These are phyloP conservation scores for Coniella vitis DNA, from an alignment of 2,329 filamentous ascomycete genomes.

Conservation along the genomic window DNA sequence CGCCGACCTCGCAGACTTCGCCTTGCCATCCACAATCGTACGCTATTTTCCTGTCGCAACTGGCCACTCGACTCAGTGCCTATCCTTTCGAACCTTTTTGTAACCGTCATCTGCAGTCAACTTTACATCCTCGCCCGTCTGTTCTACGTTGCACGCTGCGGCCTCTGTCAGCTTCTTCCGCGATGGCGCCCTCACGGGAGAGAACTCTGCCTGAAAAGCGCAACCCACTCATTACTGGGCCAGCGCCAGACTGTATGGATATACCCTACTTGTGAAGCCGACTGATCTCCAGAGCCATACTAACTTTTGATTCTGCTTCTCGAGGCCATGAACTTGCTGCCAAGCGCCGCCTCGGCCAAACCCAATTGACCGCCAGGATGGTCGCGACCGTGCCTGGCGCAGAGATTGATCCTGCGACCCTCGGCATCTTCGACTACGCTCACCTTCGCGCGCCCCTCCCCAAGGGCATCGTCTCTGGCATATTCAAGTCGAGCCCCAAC, in stretches of 20 bases:
- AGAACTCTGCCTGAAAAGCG: slow-evolving; percentile 35
- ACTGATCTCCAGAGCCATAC: slow-evolving; percentile 1
- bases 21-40: slow-evolving; percentile 1
- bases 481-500: slow-evolving; percentile 83
- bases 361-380: slow-evolving; percentile 78
- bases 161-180: neutral
- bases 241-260: slow-evolving; percentile 43
- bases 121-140: too few species aligned
- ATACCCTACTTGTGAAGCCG: neutral
- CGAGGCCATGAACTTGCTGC: slow-evolving; percentile 68
- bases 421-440: slow-evolving; percentile 90
- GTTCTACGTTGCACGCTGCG: neutral
- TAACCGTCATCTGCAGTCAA: neutral
- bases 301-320: slow-evolving; percentile 7
- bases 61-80: too few species aligned
- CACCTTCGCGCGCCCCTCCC: slow-evolving; percentile 89
- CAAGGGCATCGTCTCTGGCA: slow-evolving; percentile 84
- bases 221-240: slow-evolving; percentile 48
- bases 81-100: too few species aligned
- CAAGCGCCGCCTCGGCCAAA: slow-evolving; percentile 86
- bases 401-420: slow-evolving; percentile 64
- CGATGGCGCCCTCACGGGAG: slow-evolving; percentile 18
- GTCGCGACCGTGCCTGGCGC: slow-evolving; percentile 63
- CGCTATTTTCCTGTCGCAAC: too few species aligned
- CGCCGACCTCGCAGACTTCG: neutral